These are phyloP conservation scores for Syzygium aqueum DNA, from an alignment of 345 rosid species.

Conservation along the genomic window DNA sequence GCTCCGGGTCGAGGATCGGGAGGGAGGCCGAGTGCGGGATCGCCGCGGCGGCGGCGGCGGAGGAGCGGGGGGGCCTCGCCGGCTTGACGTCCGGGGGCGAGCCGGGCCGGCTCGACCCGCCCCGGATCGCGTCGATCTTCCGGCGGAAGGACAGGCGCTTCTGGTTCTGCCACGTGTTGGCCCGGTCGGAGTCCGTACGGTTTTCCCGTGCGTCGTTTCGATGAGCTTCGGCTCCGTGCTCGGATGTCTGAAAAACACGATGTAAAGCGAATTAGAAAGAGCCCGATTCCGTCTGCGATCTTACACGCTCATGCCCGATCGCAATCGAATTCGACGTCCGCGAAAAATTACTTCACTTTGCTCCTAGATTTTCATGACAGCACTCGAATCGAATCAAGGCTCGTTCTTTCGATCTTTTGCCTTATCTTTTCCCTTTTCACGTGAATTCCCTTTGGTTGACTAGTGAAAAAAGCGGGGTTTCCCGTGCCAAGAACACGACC, in stretches of 20 bases:
- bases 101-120: constrained; percentile 15
- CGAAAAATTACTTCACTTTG: not conserved
- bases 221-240: not conserved
- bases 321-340: not conserved
- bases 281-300: not conserved
- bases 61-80: not conserved
- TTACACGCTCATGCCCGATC: not conserved
- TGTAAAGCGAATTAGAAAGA: not conserved
- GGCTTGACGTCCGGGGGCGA: constrained; percentile 15
- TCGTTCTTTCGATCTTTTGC: not conserved
- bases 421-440: not conserved
- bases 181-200: constrained; percentile 1
- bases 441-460: not conserved
- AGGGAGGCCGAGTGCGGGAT: constrained; percentile 1
- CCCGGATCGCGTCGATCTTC: constrained; percentile 11
- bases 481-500: not conserved
- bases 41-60: not conserved
- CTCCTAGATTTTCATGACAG: not conserved
- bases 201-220: constrained; percentile 14
- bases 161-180: constrained; percentile 1
- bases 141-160: constrained; percentile 7
- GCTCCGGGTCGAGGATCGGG: not conserved
- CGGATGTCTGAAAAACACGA: not conserved
- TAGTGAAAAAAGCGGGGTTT: not conserved
- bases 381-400: not conserved